Percentiles rank a stretch among this genome's conserved stretches.
These are phyloP conservation scores for Tephrocybe rancida DNA, from an alignment of 768 basidiomycete genomes.

Conservation along the genomic window DNA sequence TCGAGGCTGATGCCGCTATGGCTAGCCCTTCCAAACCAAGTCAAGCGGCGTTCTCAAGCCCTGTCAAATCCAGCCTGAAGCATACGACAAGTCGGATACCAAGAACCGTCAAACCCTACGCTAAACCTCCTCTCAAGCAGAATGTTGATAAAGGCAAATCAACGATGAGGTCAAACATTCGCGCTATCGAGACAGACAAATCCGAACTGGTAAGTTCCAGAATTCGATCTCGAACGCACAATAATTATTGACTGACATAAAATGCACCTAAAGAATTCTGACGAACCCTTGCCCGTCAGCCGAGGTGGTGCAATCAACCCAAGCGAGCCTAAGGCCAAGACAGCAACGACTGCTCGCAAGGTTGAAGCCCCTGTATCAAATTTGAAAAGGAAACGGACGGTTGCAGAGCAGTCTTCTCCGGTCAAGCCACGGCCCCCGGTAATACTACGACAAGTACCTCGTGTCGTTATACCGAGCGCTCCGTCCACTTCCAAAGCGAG, in stretches of 20 bases:
- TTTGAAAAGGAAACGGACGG: conserved; percentile 46
- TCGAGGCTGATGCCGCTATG: neutral
- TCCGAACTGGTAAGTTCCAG: conserved; percentile 5
- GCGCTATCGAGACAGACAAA: conserved; percentile 19
- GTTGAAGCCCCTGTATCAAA: conserved; percentile 12
- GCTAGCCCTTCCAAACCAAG: conserved; percentile 20
- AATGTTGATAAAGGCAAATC: conserved; percentile 9
- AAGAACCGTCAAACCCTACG: conserved; percentile 63
- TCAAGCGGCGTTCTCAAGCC: conserved; percentile 26
- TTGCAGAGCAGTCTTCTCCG: conserved; percentile 29
- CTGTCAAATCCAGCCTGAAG: conserved; percentile 48
- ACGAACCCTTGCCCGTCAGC: neutral
- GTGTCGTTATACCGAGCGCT: conserved; percentile 9
- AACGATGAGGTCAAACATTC: conserved; percentile 21
- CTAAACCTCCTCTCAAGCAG: conserved; percentile 32
- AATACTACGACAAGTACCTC: conserved; percentile 30
- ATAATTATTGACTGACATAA: neutral
- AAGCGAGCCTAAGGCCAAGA: neutral
- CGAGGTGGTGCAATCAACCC: neutral
- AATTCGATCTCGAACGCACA: neutral
- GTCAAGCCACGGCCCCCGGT: conserved; percentile 25
- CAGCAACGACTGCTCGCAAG: neutral
- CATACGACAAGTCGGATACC: conserved; percentile 63
- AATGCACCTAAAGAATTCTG: neutral
- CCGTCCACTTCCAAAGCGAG: conserved; percentile 2